phyloP scores from a whole-genome alignment of 2,329 filamentous ascomycete species.

The Septoria petroselini region DNA sequence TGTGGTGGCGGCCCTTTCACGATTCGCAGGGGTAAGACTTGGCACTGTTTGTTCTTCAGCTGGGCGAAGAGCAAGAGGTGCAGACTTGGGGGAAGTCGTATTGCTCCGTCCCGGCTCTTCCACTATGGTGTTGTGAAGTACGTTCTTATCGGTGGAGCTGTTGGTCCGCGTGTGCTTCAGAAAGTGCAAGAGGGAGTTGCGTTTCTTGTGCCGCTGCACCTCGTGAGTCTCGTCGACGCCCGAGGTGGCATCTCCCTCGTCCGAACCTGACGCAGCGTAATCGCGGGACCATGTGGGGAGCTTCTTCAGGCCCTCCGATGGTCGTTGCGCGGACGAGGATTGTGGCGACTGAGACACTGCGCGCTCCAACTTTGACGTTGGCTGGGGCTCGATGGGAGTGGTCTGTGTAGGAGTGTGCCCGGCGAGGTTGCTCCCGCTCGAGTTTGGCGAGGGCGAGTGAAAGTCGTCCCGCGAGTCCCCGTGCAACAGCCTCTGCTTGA shows the following conservation, averaged over 20 bases:
- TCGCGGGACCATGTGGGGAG: conserved; percentile 27
- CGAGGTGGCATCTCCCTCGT: conserved; percentile 28
- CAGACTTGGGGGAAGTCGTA: conserved; percentile 6
- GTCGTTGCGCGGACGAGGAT: conserved; percentile 4
- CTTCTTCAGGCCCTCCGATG: conserved; percentile 5
- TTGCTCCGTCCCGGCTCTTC: conserved; percentile 17
- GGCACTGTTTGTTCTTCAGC: conserved; percentile 1
- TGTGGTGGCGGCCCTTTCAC: not conserved
- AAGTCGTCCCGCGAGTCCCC: conserved; percentile 4
- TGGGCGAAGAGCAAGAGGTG: conserved; percentile 19
- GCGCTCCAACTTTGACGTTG: conserved; percentile 8
- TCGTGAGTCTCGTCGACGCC: conserved; percentile 29
- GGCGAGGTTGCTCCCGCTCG: conserved; percentile 19
- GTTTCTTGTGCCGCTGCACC: conserved; percentile 22
- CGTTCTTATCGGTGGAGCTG: conserved; percentile 22
- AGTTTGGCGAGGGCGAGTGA: conserved; percentile 16
- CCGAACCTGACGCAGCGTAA: conserved; percentile 24
- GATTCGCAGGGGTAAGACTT: not conserved
- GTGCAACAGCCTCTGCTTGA: conserved; percentile 32
- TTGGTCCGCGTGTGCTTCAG: conserved; percentile 29
- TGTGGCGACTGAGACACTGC: conserved; percentile 5
- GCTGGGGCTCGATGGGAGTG: conserved; percentile 6
- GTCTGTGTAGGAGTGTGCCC: conserved; percentile 12
- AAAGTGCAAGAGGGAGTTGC: conserved; percentile 33
- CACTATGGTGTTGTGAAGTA: conserved; percentile 8